Conservation (phyloP, 345 rosid genomes). For the Syzygium oleosum region DNA sequence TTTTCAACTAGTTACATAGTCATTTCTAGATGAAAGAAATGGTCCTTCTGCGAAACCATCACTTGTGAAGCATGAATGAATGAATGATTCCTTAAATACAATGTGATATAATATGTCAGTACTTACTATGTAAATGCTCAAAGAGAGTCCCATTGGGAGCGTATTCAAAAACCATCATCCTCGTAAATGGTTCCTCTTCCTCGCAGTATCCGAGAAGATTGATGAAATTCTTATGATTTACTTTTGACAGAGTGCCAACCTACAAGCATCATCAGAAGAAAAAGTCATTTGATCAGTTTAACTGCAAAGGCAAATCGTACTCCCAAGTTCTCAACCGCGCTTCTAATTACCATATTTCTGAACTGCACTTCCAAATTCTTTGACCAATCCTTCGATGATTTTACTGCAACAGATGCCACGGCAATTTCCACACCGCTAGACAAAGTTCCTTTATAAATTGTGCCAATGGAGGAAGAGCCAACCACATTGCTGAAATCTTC, state of each 20-base stretch:
- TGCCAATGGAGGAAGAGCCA: conserved; percentile 61
- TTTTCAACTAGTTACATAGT: background rate
- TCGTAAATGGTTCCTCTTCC: conserved; percentile 79
- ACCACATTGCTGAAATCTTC: conserved; percentile 96
- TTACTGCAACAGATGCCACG: conserved; percentile 52
- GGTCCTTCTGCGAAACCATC: background rate
- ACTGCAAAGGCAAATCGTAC: background rate
- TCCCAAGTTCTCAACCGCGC: background rate
- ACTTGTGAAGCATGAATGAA: background rate
- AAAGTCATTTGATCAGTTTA: background rate
- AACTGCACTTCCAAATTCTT: conserved; percentile 58
- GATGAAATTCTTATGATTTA: conserved; percentile 90
- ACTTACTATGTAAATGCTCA: conserved; percentile 88
- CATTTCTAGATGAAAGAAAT: background rate
- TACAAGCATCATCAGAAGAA: conserved; percentile 17
- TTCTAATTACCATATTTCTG: conserved; percentile 59
- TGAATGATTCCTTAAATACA: background rate
- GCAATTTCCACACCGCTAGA: conserved; percentile 91
- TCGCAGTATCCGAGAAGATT: conserved; percentile 88
- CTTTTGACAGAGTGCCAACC: conserved; percentile 70
- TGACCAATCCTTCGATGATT: conserved; percentile 59
- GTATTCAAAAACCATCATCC: conserved; percentile 97
- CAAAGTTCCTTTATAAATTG: conserved; percentile 78
- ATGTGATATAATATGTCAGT: background rate
- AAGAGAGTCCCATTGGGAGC: conserved; percentile 93